Percentiles rank a stretch among this genome's conserved stretches.
These are phyloP conservation scores for Bolboschoenus planiculmis DNA, from an alignment of 176 grass and related monocot species.

Conservation along the genomic window DNA sequence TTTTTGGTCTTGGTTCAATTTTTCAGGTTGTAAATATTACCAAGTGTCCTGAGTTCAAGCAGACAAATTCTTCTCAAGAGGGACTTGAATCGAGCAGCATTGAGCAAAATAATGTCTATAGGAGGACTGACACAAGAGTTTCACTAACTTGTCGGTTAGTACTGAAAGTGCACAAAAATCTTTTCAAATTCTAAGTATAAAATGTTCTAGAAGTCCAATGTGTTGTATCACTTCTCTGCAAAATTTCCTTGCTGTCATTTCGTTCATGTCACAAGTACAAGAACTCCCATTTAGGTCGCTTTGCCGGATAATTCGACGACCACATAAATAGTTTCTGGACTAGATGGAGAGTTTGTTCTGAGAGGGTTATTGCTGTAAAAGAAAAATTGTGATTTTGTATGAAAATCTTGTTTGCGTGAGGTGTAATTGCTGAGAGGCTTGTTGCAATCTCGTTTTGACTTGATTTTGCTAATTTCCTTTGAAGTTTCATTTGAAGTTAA, in stretches of 20 bases:
- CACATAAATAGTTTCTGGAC: neutral
- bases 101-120: conserved; percentile 35
- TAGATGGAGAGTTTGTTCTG: too few relatives aligned
- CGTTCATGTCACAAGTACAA: neutral
- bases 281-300: neutral
- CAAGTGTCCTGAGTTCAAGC: conserved; percentile 38
- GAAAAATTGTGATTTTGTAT: neutral
- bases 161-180: conserved; percentile 67
- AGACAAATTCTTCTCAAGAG: conserved; percentile 7
- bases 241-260: neutral
- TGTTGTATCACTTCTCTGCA: neutral
- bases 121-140: conserved; percentile 46
- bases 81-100: conserved; percentile 6
- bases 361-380: neutral
- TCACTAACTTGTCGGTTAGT: conserved; percentile 83
- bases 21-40: conserved; percentile 52
- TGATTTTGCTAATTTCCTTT: neutral
- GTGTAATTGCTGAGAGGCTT: neutral
- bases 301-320: neutral
- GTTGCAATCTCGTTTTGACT: neutral
- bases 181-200: conserved; percentile 60
- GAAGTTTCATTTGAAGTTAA: too few relatives aligned
- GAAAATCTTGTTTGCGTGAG: neutral
- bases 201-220: neutral
- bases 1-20: neutral